These are phyloP conservation scores for Alternaria sp. DNA, from an alignment of 2,329 filamentous ascomycete genomes.

Conservation along the genomic window DNA sequence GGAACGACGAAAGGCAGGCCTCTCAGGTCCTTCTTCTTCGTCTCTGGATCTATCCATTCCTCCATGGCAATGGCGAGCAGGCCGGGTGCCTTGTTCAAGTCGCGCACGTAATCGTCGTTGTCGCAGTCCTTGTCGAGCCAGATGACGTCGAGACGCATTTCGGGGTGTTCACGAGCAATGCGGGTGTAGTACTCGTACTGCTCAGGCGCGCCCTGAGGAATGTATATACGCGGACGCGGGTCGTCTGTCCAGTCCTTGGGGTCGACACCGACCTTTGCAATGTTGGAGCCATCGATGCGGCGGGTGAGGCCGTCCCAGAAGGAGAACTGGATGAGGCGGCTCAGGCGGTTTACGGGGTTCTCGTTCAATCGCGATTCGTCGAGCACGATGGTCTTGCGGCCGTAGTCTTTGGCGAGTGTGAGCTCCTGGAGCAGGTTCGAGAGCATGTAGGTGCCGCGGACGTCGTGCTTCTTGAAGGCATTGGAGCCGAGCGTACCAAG, in stretches of 20 bases:
- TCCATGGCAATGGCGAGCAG: constrained; percentile 91
- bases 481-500: constrained; percentile 85
- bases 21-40: constrained; percentile 72
- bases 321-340: constrained; percentile 82
- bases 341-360: constrained; percentile 88
- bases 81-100: constrained; percentile 86
- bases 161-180: constrained; percentile 77
- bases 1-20: constrained; percentile 97
- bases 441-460: constrained; percentile 95
- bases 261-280: constrained; percentile 84
- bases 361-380: constrained; percentile 92
- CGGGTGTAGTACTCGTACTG: constrained; percentile 89
- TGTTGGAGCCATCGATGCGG: constrained; percentile 84
- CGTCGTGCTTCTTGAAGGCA: constrained; percentile 85
- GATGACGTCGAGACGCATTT: constrained; percentile 86
- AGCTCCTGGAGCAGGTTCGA: constrained; percentile 96
- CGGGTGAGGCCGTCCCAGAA: constrained; percentile 95
- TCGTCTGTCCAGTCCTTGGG: constrained; percentile 96
- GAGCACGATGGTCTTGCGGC: constrained; percentile 85
- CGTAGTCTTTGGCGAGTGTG: constrained; percentile 88
- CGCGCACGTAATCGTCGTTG: constrained; percentile 79
- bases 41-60: constrained; percentile 68
- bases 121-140: constrained; percentile 74
- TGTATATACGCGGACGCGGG: constrained; percentile 88
- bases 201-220: constrained; percentile 82